Evolutionary conservation across 78 protist genomes (phyloP), one percentile per base, ranked within the genome.

Genomic region (Monosiga brevicollis): DNA sequence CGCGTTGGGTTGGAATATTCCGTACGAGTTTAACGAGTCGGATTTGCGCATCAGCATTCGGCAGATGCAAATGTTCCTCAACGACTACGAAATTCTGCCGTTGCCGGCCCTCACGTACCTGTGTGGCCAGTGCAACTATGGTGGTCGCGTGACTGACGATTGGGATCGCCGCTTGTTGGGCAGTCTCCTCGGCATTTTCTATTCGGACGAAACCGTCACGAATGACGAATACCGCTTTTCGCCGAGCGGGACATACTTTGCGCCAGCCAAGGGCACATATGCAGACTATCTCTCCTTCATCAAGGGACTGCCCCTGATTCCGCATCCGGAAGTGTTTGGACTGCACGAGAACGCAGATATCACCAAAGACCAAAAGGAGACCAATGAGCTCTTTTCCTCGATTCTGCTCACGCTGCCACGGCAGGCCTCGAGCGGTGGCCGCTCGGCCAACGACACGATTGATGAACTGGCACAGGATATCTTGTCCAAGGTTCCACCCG

Each of bases 261-360:
- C 81, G 43, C 37, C 55, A 1, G 94, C 97, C 1, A 92, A 90
- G 36, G 29, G 15, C 26, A 76, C 72, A 3, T 24, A 86, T 26
- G 37, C 80, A 0, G 77, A 43, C 24, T 87, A 73, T 80, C 87
- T 79, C 39, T 42, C 77, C 37, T 87, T 83, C 79, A 76, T 90
- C 41, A 90, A 91, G 72, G 11, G 38, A 32, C 79, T 91, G n/a
- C 94, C 96, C 2, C 77, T 32, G 29, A 72, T 71, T 29, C 95
- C 93, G 87, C 35, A 39, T 0, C 96, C 96, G 11, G 92, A 87
- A 37, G 91, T 84, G 77, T 92, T 94, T 55, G 97, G 95, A 9
- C 79, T 94, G 78, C 97, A 94, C 78, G 89, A 34, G 42, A 95
- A 92, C 83, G 96, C 96, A 11, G 95, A 95, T 76, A 86, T 95